Evolutionary conservation across 495 filamentous ascomycete genomes (phyloP).

Genomic region (Aeminium ludgeri): DNA sequence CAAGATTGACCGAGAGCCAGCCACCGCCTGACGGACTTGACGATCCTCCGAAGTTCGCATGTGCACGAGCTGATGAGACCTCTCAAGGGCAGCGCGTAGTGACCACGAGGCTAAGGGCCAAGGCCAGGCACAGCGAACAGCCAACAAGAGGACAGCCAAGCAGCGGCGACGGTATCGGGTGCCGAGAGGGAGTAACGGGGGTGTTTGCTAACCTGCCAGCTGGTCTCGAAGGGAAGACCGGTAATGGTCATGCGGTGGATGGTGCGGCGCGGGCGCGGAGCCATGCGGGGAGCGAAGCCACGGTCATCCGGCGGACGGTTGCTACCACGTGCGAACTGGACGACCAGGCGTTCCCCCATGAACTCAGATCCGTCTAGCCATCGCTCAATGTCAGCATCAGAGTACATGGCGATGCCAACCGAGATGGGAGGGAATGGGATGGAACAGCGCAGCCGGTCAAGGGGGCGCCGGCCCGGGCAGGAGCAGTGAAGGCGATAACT

Average conservation of each 20-base stretch:
- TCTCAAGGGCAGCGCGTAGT: too few relatives aligned
- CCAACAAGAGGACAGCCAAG: neutral
- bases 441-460: neutral
- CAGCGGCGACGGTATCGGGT: too few relatives aligned
- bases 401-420: slow-evolving; percentile 14
- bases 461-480: too few relatives aligned
- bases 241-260: slow-evolving; percentile 91
- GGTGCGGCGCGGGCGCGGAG: slow-evolving; percentile 85
- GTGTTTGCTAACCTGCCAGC: slow-evolving; percentile 99
- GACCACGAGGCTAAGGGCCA: neutral
- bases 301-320: slow-evolving; percentile 63
- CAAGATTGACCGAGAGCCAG: too few relatives aligned
- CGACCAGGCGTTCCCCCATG: slow-evolving; percentile 89
- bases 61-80: too few relatives aligned
- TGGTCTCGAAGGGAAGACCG: slow-evolving; percentile 93
- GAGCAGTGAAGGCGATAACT: slow-evolving; percentile 24
- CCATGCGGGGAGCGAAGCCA: slow-evolving; percentile 54
- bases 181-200: too few relatives aligned
- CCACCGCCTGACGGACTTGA: too few relatives aligned
- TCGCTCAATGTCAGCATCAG: slow-evolving; percentile 23
- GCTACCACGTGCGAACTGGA: slow-evolving; percentile 91
- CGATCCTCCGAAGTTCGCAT: too few relatives aligned
- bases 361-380: slow-evolving; percentile 82
- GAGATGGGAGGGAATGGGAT: slow-evolving; percentile 11
- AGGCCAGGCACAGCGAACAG: too few relatives aligned